Evolutionary conservation across 768 basidiomycete genomes (phyloP), one percentile per base, ranked within the genome.

Genomic region (Russula sp.): DNA sequence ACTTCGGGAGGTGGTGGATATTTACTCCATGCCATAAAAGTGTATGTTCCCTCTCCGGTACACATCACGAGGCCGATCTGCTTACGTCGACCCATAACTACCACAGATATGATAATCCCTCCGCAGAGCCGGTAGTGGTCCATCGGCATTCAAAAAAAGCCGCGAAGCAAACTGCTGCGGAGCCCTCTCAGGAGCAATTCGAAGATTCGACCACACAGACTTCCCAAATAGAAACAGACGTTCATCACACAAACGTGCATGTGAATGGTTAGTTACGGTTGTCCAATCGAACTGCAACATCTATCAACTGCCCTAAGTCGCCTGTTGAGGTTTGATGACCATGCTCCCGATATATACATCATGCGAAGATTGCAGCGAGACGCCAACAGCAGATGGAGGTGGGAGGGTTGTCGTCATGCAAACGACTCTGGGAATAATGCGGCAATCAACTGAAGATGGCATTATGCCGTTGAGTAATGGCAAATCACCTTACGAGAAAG

Each of bases 1-100:
- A 90, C 85, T 61, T 87, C 90, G 22, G 92, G 91, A 11, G 86
- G 88, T 1, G 95, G 93, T 14, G 96, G 97, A 0, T 97, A 84
- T 74, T 74, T 98, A 47, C 78, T 98, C 35, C 85, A 90, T 69
- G 81, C 86, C 18, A 87, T 85, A n/a, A 92, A 91, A 81, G 84
- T 98, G 88, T 94, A 77, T 47, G 79, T 60, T n/a, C 20, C 18
- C 39, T 46, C 51, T 7, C 39, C 51, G 7, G 41, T 25, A 18
- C 32, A 39, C 43, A 22, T 55, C 7, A 9, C 54, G 6, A 16
- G n/a, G 7, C 7, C 38, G 11, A 39, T 34, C 29, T 43, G 10
- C 46, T 48, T 1, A 54, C 32, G 2, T 43, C 9, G 22, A 51
- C 29, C 20, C 22, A 8, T 10, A n/a, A 52, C 36, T 14, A 52